Conservation (phyloP, 768 basidiomycete genomes). For the Hirschioporus abietinus region DNA sequence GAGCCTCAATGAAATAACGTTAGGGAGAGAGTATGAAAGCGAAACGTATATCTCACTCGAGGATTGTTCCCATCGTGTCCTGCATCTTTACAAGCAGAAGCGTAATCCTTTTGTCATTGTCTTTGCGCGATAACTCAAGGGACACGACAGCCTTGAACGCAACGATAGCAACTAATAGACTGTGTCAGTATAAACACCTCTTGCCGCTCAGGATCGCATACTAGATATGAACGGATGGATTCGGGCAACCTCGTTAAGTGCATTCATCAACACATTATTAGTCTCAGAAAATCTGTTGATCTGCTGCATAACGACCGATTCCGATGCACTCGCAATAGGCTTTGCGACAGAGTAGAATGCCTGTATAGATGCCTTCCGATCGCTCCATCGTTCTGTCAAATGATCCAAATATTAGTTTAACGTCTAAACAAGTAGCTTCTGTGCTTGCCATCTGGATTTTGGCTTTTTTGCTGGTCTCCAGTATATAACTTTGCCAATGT, state of each 20-base stretch:
- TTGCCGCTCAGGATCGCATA: slow-evolving; percentile 5
- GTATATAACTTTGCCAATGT: not conserved
- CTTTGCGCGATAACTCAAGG: slow-evolving; percentile 41
- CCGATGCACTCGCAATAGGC: not conserved
- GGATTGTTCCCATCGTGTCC: slow-evolving; percentile 40
- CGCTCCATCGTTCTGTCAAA: not conserved
- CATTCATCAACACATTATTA: slow-evolving; percentile 20
- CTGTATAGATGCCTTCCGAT: not conserved
- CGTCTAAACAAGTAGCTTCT: not conserved
- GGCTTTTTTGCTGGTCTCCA: not conserved
- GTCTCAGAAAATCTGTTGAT: slow-evolving; percentile 16
- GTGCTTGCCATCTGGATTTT: not conserved
- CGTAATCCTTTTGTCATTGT: slow-evolving; percentile 46
- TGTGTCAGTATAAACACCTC: not conserved
- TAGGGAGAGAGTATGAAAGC: no score
- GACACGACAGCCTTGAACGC: slow-evolving; percentile 46
- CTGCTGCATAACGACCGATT: not conserved
- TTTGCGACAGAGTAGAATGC: not conserved
- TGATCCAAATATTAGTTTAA: not conserved
- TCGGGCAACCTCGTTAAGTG: slow-evolving; percentile 23
- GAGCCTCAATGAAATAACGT: not conserved
- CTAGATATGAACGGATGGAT: slow-evolving; percentile 24
- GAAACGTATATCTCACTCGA: slow-evolving; percentile 30
- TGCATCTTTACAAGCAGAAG: slow-evolving; percentile 45
- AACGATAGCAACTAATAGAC: slow-evolving; percentile 36